Evolutionary conservation across 176 grass and related monocot genomes (phyloP).

Genomic region (Poa pratensis): DNA sequence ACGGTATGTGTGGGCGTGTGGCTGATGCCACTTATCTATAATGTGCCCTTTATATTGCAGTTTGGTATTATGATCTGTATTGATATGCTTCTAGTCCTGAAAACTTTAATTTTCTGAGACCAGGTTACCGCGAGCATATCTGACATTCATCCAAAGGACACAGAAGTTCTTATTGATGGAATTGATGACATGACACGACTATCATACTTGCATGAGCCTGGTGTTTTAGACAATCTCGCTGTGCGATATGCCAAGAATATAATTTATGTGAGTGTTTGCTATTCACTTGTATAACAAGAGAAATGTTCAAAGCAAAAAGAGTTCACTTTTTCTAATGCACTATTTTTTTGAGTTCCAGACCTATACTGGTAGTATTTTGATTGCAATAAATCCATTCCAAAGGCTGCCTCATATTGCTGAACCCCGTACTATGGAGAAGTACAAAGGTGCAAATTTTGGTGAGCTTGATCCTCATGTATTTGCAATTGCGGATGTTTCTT

Average conservation of each 20-base stretch:
- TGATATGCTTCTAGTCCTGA: not conserved
- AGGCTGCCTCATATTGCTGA: conserved; percentile 83
- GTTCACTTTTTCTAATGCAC: conserved; percentile 11
- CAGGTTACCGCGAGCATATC: conserved; percentile 75
- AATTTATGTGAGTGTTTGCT: conserved; percentile 75
- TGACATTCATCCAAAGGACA: conserved; percentile 80
- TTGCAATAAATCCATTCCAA: conserved; percentile 96
- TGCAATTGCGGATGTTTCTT: conserved; percentile 89
- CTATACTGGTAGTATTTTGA: conserved; percentile 93
- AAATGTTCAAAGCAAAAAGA: conserved; percentile 9
- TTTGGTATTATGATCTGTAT: conserved; percentile 22
- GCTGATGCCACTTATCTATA: conserved; percentile 1
- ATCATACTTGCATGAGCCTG: conserved; percentile 92
- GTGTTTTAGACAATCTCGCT: conserved; percentile 81
- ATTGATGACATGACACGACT: conserved; percentile 92
- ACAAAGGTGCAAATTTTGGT: conserved; percentile 77
- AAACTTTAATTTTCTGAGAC: conserved; percentile 33
- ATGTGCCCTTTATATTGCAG: conserved; percentile 20
- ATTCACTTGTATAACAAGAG: conserved; percentile 10
- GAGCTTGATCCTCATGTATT: conserved; percentile 93
- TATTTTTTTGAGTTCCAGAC: conserved; percentile 54
- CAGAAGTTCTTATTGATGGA: conserved; percentile 61
- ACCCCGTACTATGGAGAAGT: conserved; percentile 68
- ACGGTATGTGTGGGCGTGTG: conserved; percentile 55
- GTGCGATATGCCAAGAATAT: conserved; percentile 77